These are phyloP conservation scores for Carex myosuroides DNA, from an alignment of 176 grass and related monocot genomes.

Conservation along the genomic window DNA sequence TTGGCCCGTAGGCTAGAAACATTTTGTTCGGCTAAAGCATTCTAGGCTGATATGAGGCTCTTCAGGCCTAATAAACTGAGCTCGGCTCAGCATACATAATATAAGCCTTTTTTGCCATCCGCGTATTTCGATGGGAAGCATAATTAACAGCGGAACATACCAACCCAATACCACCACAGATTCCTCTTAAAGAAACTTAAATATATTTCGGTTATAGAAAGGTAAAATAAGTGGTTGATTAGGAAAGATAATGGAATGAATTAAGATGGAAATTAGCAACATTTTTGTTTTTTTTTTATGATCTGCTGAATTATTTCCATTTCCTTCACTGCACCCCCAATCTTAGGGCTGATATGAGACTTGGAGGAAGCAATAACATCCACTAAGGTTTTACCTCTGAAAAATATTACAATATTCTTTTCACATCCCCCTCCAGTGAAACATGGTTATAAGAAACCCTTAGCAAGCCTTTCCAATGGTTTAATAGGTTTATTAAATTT, in stretches of 20 bases:
- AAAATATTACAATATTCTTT: not conserved
- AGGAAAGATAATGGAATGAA: not conserved
- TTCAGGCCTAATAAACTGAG: not conserved
- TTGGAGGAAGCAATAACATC: not conserved
- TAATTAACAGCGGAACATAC: not conserved
- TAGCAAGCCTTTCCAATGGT: not conserved
- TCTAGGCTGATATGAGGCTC: not conserved
- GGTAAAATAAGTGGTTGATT: not conserved
- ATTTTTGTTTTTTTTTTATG: too few species aligned
- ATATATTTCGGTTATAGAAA: not conserved
- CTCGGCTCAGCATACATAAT: not conserved
- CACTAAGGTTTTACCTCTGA: too few species aligned
- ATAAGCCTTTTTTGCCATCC: not conserved
- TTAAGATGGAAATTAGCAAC: too few species aligned
- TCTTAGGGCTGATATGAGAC: not conserved
- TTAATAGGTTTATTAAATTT: not conserved
- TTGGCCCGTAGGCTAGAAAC: too few species aligned
- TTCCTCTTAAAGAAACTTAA: not conserved
- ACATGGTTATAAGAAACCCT: not conserved
- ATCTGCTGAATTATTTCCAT: not conserved
- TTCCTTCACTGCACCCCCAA: not conserved
- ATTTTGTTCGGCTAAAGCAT: not conserved
- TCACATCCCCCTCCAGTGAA: not conserved
- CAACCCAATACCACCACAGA: not conserved
- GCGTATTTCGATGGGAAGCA: not conserved